Evolutionary conservation across 1,284 basidiomycete species (phyloP), one percentile per base, ranked within the genome.

Genomic region (Coniophora puteana): DNA sequence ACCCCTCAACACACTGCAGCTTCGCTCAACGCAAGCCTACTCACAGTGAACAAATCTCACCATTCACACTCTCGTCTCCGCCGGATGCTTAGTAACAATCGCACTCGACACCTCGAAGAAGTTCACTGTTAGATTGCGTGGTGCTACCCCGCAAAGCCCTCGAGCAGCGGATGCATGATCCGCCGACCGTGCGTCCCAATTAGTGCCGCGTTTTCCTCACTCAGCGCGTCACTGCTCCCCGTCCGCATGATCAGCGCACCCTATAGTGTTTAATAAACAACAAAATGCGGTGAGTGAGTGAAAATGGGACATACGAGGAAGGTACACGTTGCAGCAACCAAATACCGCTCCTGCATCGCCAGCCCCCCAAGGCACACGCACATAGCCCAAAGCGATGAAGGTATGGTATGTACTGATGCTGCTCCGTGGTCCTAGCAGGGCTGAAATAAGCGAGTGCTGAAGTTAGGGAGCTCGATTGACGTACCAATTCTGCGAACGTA

Each of bases 291-390:
- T n/a, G n/a, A n/a, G n/a, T n/a, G n/a, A 27, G 14, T 8, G 13
- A n/a, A n/a, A n/a, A 36, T 33, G 4, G 12, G 24, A 62, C 83
- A 41, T 47, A 91, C 90, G 51, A 93, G 64, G 61, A 93, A 94
- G 32, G 76, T 84, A 49, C 84, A 85, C 1, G 88, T 86, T 1
- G 86, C 75, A 6, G 89, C 87, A 5, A 94, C 68, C 1, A 89
- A 91, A 61, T 93, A 94, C 28, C 91, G 76, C 54, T 94, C 91
- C 61, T 91, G 89, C 7, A 93, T 62, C 1, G 80, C 68, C 10
- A 94, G 65, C 3, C n/a, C n/a, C n/a, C n/a, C n/a, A n/a, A n/a
- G n/a, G n/a, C n/a, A n/a, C n/a, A n/a, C n/a, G n/a, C n/a, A n/a
- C n/a, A n/a, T n/a, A n/a, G n/a, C n/a, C n/a, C n/a, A n/a, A n/a